Conservation (phyloP, 2,329 filamentous ascomycete genomes). For the Scedosporium minutisporum region DNA sequence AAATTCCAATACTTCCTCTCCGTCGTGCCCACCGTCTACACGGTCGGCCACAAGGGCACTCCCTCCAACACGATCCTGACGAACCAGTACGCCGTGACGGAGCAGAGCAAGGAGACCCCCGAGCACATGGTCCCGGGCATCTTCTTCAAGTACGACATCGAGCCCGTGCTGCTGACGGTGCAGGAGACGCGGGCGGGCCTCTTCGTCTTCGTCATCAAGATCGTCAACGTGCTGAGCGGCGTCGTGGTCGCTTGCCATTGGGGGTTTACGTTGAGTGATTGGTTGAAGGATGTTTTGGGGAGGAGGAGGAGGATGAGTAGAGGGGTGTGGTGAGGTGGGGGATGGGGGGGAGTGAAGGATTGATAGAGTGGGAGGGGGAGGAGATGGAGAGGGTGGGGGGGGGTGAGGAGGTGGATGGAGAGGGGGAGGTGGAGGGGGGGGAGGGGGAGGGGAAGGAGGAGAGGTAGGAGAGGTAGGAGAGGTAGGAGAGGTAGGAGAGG, state of each 20-base stretch:
- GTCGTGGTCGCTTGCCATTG: slow-evolving; percentile 91
- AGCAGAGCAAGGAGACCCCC: slow-evolving; percentile 63
- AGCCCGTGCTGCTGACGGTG: slow-evolving; percentile 82
- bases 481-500: too few relatives aligned
- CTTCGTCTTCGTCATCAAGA: slow-evolving; percentile 64
- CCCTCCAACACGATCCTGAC: slow-evolving; percentile 61
- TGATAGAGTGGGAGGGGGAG: not conserved
- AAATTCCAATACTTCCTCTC: slow-evolving; percentile 98
- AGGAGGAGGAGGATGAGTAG: slow-evolving; percentile 25
- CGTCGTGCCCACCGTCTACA: slow-evolving; percentile 90
- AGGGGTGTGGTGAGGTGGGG: not conserved
- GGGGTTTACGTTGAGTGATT: slow-evolving; percentile 78
- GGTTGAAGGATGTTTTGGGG: slow-evolving; percentile 50
- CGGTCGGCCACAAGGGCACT: slow-evolving; percentile 37
- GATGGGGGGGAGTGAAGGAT: not conserved
- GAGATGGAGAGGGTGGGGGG: too few relatives aligned
- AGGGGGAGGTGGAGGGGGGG: too few relatives aligned
- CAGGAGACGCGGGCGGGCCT: slow-evolving; percentile 71
- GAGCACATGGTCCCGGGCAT: slow-evolving; percentile 74
- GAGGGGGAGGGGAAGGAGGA: too few relatives aligned
- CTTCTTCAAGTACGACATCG: slow-evolving; percentile 98
- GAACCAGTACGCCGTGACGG: slow-evolving; percentile 96
- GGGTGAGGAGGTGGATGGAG: too few relatives aligned
- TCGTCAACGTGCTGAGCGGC: slow-evolving; percentile 85
- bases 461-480: too few relatives aligned